Evolutionary conservation across 306 rosid genomes (phyloP).

Genomic region (Carpinus viminea): DNA sequence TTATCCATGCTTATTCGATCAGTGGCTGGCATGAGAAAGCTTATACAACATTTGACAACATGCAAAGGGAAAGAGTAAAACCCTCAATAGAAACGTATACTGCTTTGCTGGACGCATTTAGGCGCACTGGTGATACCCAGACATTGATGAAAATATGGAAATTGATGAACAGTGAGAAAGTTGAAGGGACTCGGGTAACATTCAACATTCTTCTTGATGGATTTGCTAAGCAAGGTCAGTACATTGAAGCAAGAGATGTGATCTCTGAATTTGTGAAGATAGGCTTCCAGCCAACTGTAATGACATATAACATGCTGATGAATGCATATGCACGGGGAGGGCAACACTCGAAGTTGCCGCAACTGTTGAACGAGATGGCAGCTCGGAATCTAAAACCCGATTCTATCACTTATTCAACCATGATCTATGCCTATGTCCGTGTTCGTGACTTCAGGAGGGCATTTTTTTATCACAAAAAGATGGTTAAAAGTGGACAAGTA

Average conservation of each 20-base stretch:
- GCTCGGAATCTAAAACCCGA: slow-evolving; percentile 71
- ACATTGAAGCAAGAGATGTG: slow-evolving; percentile 76
- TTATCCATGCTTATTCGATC: slow-evolving; percentile 81
- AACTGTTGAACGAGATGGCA: slow-evolving; percentile 77
- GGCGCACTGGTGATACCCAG: slow-evolving; percentile 75
- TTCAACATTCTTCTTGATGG: slow-evolving; percentile 84
- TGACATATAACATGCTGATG: slow-evolving; percentile 86
- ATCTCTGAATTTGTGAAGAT: slow-evolving; percentile 71
- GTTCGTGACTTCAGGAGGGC: slow-evolving; percentile 74
- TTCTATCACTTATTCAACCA: slow-evolving; percentile 75
- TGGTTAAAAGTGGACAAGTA: slow-evolving; percentile 67
- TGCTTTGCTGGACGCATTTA: slow-evolving; percentile 73
- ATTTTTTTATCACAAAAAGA: slow-evolving; percentile 71
- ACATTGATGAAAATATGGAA: slow-evolving; percentile 85
- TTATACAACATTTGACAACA: slow-evolving; percentile 63
- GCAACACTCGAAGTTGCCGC: slow-evolving; percentile 69
- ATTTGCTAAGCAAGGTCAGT: slow-evolving; percentile 87
- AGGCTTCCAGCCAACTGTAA: slow-evolving; percentile 71
- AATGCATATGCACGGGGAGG: slow-evolving; percentile 94
- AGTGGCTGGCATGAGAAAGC: slow-evolving; percentile 91
- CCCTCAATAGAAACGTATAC: slow-evolving; percentile 91
- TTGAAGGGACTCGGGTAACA: slow-evolving; percentile 63
- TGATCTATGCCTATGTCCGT: slow-evolving; percentile 75
- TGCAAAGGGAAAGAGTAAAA: slow-evolving; percentile 62
- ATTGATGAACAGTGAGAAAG: slow-evolving; percentile 61